Evolutionary conservation across 2,329 filamentous ascomycete genomes (phyloP), one percentile per base, ranked within the genome.

Genomic region (Berkeleyomyces basicola): DNA sequence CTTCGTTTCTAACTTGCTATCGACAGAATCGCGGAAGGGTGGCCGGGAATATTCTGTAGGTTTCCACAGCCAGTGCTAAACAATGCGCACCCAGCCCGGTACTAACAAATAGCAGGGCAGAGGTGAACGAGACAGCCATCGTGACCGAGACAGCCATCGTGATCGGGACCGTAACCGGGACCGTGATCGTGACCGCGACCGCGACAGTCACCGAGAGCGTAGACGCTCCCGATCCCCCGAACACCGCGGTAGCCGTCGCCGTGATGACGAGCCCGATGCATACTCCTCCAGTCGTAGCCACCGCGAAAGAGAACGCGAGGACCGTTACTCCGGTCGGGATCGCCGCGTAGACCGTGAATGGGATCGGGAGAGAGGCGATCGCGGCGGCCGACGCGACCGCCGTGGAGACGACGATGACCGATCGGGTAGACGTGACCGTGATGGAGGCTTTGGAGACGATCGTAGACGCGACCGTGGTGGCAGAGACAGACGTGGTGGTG

Each of bases 251-350:
- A 78, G 83, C 67, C 81, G 85, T 64, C 84, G 88, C 68, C 87
- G 87, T 68, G 87, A 93, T 60, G 82, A 81, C 72, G 81, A 83
- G 64, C 88, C 92, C 73, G 90, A 96, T 74, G 85, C 88, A 63
- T 97, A 97, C 75, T 95, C 91, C 23, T 90, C 88, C 4, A 96
- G 90, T 74, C 87, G 92, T 68, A 91, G 86, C 76, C 95, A 96
- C 73, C 84, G 92, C 71, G 92, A 95, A 72, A 81, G 92, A 66
- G 92, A 97, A 76, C 87, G 92, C 66, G 92, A 97, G 74, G 92
- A 96, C 68, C 82, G 91, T 71, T 96, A 96, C 72, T 83, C 83
- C 44, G 85, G 86, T 42, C 82, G 87, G 66, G 81, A 84, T 64
- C 77, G 83, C 65, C 74, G 80, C 4, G 82, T 84, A 61, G 87